These are phyloP conservation scores for Bacidia rubella DNA, from an alignment of 495 filamentous ascomycete species.

Conservation along the genomic window DNA sequence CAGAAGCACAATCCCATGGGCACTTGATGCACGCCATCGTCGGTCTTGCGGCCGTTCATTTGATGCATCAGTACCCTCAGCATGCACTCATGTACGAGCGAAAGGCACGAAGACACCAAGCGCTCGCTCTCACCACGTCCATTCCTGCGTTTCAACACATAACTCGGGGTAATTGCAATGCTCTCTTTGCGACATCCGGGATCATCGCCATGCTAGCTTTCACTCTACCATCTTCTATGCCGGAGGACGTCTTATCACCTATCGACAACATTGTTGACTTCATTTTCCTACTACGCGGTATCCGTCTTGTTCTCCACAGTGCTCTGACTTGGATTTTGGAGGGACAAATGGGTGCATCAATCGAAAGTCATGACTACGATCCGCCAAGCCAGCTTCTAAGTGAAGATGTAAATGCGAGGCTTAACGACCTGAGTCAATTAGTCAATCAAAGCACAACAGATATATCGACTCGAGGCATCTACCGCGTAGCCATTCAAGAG, in stretches of 20 bases:
- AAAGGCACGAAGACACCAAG: background rate
- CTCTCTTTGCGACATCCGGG: constrained; percentile 1
- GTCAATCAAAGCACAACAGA: background rate
- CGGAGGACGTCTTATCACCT: background rate
- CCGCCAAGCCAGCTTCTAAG: background rate
- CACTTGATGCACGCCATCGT: constrained; percentile 3
- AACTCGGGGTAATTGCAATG: constrained; percentile 1
- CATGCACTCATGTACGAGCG: background rate
- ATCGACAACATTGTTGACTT: background rate
- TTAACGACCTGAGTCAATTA: background rate
- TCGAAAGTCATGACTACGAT: background rate
- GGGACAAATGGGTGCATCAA: background rate
- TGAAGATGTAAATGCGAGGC: background rate
- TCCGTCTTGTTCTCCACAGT: constrained; percentile 3
- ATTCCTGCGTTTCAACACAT: constrained; percentile 1
- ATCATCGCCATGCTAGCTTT: constrained; percentile 3
- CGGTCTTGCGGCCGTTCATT: background rate
- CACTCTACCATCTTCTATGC: background rate
- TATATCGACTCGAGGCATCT: background rate
- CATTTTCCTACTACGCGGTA: constrained; percentile 3
- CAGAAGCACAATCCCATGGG: constrained; percentile 3
- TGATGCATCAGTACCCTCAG: background rate
- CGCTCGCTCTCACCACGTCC: background rate
- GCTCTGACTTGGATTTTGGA: background rate
- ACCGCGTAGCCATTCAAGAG: background rate